phyloP scores from a whole-genome alignment of 1,284 basidiomycete species.

The Austroboletus niveus region DNA sequence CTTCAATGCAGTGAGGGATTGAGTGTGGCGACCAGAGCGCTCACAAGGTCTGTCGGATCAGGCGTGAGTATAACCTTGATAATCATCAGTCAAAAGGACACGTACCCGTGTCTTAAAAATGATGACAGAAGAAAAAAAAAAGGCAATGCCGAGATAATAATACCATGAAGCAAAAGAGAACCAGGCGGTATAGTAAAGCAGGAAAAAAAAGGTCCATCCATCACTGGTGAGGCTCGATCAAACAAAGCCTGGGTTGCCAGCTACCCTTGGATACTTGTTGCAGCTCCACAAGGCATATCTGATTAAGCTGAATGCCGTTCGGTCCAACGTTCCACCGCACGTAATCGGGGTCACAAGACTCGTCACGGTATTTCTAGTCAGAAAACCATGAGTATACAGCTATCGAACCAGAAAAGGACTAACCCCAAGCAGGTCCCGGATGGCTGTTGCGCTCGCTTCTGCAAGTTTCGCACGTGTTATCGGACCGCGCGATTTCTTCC shows the following conservation, averaged over 20 bases:
- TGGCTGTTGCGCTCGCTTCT: constrained; percentile 37
- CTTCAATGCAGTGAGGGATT: constrained; percentile 1
- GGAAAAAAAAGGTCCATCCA: not conserved
- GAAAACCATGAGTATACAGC: constrained; percentile 5
- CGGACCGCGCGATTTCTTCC: constrained; percentile 28
- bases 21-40: not conserved
- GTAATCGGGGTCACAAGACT: constrained; percentile 11
- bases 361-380: constrained; percentile 14
- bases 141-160: not conserved
- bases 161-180: not conserved
- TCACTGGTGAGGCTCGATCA: constrained; percentile 19
- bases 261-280: constrained; percentile 30
- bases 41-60: too few relatives aligned
- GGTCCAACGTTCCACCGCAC: constrained; percentile 26
- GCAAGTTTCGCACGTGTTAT: constrained; percentile 40
- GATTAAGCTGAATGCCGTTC: constrained; percentile 21
- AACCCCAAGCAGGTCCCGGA: constrained; percentile 41
- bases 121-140: not conserved
- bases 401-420: not conserved
- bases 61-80: not conserved
- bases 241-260: constrained; percentile 32
- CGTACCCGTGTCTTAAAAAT: constrained; percentile 2
- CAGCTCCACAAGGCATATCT: constrained; percentile 26
- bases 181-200: not conserved
- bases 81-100: not conserved